Evolutionary conservation across 495 filamentous ascomycete genomes (phyloP), one percentile per base, ranked within the genome.

Genomic region (Lophiostoma macrostomum): DNA sequence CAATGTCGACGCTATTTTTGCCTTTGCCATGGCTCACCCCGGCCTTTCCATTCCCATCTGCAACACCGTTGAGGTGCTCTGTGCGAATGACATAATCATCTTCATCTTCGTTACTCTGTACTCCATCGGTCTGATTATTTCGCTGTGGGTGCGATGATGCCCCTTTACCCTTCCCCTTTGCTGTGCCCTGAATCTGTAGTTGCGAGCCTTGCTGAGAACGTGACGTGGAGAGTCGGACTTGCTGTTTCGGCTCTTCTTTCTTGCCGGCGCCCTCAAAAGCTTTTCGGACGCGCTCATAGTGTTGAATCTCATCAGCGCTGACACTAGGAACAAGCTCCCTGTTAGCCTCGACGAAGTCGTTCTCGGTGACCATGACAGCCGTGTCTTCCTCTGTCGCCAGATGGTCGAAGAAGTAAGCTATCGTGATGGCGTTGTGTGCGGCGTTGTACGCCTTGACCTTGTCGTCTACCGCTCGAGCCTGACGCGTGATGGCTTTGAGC

Each of bases 401-500:
- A 67, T 96, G 90, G 60, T 98, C 93, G 60, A 97, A 97, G 73
- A 91, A 98, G 69, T 89, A 88, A 13, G 91, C 91, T 3, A 90
- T 91, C 12, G 83, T 84, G 45, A 96, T 79, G n/a, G 75, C 75
- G 5, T 23, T 10, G 20, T 63, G 56, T 6, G 57, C 31, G 19
- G 71, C 62, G 56, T 83, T 83, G 65, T 85, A 66, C 2, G 72
- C 72, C 24, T 77, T 76, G 63, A 98, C 86, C 72, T 95, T 95
- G 28, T 80, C 73, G 64, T 98, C 93, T 12, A 96, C 90, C 1
- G 81, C 75, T 1, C 80, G 77, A 0, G 94, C 90, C 66, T 95
- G 90, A 4, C 93, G 82, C 0, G 91, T 97, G 50, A 97, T 90
- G 4, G 94, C 93, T 69, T 97, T 98, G 42, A 98, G 83, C 94